Evolutionary conservation across 2,329 filamentous ascomycete genomes (phyloP), one percentile per base, ranked within the genome.

Genomic region (Tympanopsis confertula): DNA sequence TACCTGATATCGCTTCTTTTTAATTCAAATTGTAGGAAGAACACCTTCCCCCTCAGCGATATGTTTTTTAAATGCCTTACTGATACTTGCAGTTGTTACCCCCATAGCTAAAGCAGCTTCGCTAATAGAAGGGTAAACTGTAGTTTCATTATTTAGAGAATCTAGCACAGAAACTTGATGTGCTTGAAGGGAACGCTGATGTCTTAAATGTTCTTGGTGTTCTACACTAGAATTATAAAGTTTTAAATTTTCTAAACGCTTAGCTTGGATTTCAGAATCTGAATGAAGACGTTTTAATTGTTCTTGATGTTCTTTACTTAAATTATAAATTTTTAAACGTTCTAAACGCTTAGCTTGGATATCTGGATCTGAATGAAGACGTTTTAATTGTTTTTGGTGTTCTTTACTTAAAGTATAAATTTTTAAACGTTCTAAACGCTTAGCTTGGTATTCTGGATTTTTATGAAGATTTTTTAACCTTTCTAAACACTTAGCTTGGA

Each of bases 341-440:
- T 20, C 38, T 39, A 17, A 15, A 39, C 17, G 24, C 33, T 39
- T 26, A 20, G 24, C 38, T 15, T 13, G 17, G 41, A 36, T 14
- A 14, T 20, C 19, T 28, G 41, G 38, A 38, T 36, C 24, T 41
- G 29, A 32, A 36, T 19, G 19, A 37, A 14, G 15, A 35, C 36
- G 19, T 36, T 37, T 41, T 14, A 38, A 28, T 28, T 28, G 24
- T 28, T 28, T 28, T 10, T 28, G 10, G n/a, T 28, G 24, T 28
- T 28, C 10, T n/a, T 28, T 28, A 28, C n/a, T 28, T 10, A 28
- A 10, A 10, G 10, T 10, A 28, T 28, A 28, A 28, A 10, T 10
- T 10, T 10, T 10, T 28, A 28, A n/a, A 28, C 24, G 10, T 10
- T 10, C 24, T 28, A 28, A 28, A 10, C 24, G n/a, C 24, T n/a